phyloP scores from a whole-genome alignment of 495 filamentous ascomycete species.

The Annulohypoxylon bovei region DNA sequence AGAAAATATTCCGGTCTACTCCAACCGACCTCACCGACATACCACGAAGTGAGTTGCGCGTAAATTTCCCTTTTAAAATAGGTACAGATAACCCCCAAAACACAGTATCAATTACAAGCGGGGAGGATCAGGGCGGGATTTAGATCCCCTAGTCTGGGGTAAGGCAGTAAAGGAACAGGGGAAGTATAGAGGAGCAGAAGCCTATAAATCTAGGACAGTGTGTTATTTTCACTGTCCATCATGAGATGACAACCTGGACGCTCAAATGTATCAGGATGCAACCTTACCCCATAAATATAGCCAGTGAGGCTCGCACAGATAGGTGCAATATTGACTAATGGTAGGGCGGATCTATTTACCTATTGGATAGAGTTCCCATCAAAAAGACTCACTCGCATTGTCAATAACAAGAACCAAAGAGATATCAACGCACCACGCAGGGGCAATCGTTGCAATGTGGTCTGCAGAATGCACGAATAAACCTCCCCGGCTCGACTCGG shows the following conservation, averaged over 20 bases:
- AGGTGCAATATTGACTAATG: conserved; percentile 17
- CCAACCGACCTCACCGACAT: neutral
- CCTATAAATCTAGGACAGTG: conserved; percentile 14
- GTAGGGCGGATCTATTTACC: conserved; percentile 12
- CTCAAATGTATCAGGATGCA: conserved; percentile 26
- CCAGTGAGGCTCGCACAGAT: conserved; percentile 28
- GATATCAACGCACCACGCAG: conserved; percentile 30
- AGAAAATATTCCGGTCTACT: conserved; percentile 2
- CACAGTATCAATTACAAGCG: conserved; percentile 6
- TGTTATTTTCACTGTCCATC: conserved; percentile 6
- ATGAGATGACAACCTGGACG: neutral
- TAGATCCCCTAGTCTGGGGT: conserved; percentile 15
- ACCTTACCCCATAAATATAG: conserved; percentile 8
- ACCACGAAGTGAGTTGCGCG: neutral
- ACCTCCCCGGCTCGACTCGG: conserved; percentile 31
- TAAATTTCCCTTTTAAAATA: neutral
- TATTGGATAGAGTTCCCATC: conserved; percentile 20
- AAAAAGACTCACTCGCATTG: conserved; percentile 3
- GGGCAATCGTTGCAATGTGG: conserved; percentile 27
- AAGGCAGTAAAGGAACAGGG: neutral
- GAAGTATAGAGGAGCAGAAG: neutral
- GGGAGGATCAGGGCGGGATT: conserved; percentile 11
- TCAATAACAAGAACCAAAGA: conserved; percentile 1
- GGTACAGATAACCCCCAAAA: neutral
- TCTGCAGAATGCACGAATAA: conserved; percentile 12